Percentiles rank a stretch among this genome's conserved stretches.
Evolutionary conservation across 164 flowering plant species (phyloP).

Genomic region (Magnolia officinalis): DNA sequence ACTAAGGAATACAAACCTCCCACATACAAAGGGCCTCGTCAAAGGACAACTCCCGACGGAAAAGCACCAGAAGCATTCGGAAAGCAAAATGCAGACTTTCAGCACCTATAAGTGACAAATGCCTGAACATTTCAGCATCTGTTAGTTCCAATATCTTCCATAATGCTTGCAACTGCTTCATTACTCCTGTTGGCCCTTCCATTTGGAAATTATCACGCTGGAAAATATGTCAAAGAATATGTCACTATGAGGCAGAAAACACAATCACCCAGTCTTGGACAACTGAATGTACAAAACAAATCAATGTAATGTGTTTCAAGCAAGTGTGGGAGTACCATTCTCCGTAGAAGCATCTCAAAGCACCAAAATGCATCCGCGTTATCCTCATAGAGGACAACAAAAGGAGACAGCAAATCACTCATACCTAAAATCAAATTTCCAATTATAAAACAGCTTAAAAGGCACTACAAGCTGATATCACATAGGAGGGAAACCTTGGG

Average conservation of each 20-base stretch:
- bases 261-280: background rate
- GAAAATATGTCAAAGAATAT: slow-evolving; percentile 12
- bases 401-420: slow-evolving; percentile 92
- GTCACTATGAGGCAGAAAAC: background rate
- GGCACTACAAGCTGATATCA: background rate
- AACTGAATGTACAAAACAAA: slow-evolving; percentile 2
- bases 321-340: slow-evolving; percentile 55
- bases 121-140: slow-evolving; percentile 70
- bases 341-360: slow-evolving; percentile 91
- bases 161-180: slow-evolving; percentile 75
- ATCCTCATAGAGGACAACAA: slow-evolving; percentile 85
- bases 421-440: slow-evolving; percentile 53
- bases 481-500: background rate
- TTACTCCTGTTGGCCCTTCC: slow-evolving; percentile 89
- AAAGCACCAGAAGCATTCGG: slow-evolving; percentile 85
- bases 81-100: slow-evolving; percentile 94
- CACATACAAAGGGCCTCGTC: slow-evolving; percentile 84
- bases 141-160: slow-evolving; percentile 69
- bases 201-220: slow-evolving; percentile 87
- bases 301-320: background rate
- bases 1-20: slow-evolving; percentile 62
- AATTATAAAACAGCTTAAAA: background rate
- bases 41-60: slow-evolving; percentile 84
- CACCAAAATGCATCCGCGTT: slow-evolving; percentile 97
- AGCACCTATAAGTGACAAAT: slow-evolving; percentile 72